These are phyloP conservation scores for Scytalidium lignicola DNA, from an alignment of 2,329 filamentous ascomycete genomes.

Conservation along the genomic window DNA sequence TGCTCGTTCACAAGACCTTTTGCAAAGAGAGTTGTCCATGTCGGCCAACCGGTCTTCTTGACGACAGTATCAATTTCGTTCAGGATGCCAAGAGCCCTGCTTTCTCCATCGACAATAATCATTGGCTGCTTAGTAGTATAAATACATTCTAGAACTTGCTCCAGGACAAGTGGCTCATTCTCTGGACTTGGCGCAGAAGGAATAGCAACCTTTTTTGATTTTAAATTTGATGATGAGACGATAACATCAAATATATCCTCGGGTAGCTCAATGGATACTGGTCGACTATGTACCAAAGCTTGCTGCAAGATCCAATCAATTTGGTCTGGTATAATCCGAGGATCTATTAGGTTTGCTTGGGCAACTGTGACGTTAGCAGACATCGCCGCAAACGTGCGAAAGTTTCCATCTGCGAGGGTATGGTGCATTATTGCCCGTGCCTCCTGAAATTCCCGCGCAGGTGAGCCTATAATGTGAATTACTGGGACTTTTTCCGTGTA, in stretches of 20 bases:
- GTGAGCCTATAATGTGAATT: conserved; percentile 54
- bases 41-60: conserved; percentile 46
- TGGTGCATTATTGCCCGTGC: conserved; percentile 51
- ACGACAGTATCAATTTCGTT: conserved; percentile 30
- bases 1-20: conserved; percentile 78
- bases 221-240: conserved; percentile 66
- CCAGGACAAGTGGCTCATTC: conserved; percentile 53
- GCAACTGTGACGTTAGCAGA: conserved; percentile 63
- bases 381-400: conserved; percentile 72
- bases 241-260: conserved; percentile 72
- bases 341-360: conserved; percentile 63
- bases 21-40: conserved; percentile 81
- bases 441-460: conserved; percentile 37
- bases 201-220: conserved; percentile 18
- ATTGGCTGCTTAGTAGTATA: conserved; percentile 66
- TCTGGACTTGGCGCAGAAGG: conserved; percentile 56
- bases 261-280: conserved; percentile 77
- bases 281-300: conserved; percentile 66
- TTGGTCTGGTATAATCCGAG: conserved; percentile 62
- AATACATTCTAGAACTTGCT: conserved; percentile 66
- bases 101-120: conserved; percentile 67
- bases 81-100: conserved; percentile 3
- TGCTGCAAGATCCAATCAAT: conserved; percentile 72
- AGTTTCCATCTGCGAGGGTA: conserved; percentile 70
- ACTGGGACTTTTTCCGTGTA: conserved; percentile 67